Evolutionary conservation across 1,284 basidiomycete species (phyloP), one percentile per base, ranked within the genome.

Genomic region (Ustilago esculenta): DNA sequence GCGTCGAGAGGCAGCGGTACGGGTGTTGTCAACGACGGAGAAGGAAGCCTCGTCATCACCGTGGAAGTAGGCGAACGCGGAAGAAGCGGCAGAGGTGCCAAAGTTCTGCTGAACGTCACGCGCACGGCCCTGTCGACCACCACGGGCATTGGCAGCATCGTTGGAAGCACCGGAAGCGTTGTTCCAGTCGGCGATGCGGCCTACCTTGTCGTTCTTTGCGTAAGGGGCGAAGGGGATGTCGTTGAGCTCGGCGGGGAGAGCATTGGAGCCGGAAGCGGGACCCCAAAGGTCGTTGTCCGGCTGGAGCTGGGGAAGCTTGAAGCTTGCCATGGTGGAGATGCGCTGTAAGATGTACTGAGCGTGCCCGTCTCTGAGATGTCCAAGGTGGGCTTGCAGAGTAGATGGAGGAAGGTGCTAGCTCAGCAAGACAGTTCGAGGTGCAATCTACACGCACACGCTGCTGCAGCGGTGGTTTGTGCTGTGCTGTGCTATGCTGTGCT

Each of bases 1-100:
- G 47, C 76, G 76, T 25, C 75, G 65, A 20, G 66, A 58, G 34
- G 69, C 54, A 23, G 61, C 55, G 15, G 65, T 61, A 17, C 70
- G 61, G 30, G 82, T 92, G 83, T 89, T 94, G 82, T 98, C 94
- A 52, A 99, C 96, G 46, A 99, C 86, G 39, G 92, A 95, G 87
- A 99, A 99, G 57, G 90, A 92, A 24, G 93, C 92, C 84, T 98
- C 96, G 82, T 99, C 95, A 83, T 98, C 95, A 69, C 92, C 94
- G 84, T 98, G 94, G 85, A 95, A 94, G 84, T 97, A 97, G 24
- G 93, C 92, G 82, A 98, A 98, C n/a, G 93, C 92, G 78, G 89
- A 94, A 25, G 65, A 60, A 17, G 69, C 65, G n/a, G 71, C 73
- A 11, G 59, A 52, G 17, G 66, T 66, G 41, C 73, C 75, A 29